Percentiles rank a stretch among this genome's conserved stretches.
phyloP scores from a whole-genome alignment of 768 basidiomycete species.

The Grammothele lineata region DNA sequence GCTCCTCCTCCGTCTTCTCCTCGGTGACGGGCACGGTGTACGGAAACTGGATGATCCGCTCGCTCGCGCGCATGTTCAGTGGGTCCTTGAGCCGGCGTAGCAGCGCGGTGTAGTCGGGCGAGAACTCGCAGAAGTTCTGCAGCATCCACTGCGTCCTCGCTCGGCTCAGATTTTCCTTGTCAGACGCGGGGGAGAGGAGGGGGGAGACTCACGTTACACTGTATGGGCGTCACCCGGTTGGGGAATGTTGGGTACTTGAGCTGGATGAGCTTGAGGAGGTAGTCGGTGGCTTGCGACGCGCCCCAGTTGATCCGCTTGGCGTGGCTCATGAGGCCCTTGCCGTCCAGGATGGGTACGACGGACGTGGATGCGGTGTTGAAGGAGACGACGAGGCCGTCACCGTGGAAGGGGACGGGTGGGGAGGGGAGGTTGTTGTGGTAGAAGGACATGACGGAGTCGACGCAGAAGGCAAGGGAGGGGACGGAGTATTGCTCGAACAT shows the following conservation, averaged over 20 bases:
- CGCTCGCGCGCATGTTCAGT: conserved; percentile 51
- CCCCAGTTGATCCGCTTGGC: conserved; percentile 96
- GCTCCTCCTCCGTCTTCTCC: conserved; percentile 90
- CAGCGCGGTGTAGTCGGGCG: conserved; percentile 66
- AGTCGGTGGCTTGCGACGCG: conserved; percentile 82
- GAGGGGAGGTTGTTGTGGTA: conserved; percentile 66
- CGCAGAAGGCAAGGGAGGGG: conserved; percentile 80
- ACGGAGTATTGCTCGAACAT: conserved; percentile 92
- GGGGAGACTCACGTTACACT: conserved; percentile 60
- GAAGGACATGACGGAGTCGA: conserved; percentile 92
- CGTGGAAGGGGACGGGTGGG: conserved; percentile 33
- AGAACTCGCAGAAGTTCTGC: conserved; percentile 80
- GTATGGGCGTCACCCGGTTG: conserved; percentile 69
- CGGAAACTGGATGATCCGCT: conserved; percentile 86
- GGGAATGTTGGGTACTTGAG: conserved; percentile 95
- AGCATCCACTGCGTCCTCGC: conserved; percentile 73
- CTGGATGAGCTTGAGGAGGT: conserved; percentile 89
- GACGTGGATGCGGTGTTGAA: conserved; percentile 92
- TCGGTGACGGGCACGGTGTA: conserved; percentile 57
- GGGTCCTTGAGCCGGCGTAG: conserved; percentile 72
- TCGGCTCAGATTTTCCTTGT: not conserved
- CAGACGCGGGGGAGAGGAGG: not conserved
- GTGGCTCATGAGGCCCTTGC: conserved; percentile 78
- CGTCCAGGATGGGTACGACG: conserved; percentile 81
- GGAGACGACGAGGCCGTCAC: conserved; percentile 84